Evolutionary conservation across 2,329 filamentous ascomycete species (phyloP).

Genomic region (Xylaria sp.): DNA sequence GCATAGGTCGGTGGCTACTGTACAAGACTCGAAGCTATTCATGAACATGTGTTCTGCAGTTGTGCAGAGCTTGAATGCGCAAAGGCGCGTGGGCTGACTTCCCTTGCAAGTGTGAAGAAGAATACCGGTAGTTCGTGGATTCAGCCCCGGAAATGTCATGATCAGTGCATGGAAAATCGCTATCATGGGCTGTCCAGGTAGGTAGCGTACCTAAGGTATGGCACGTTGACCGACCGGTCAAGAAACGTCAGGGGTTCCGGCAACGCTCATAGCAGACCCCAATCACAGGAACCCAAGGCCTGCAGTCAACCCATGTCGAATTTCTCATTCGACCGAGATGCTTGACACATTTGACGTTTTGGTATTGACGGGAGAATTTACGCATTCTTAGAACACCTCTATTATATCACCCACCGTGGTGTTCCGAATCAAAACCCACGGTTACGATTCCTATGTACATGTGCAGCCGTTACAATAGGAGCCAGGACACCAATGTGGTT

Average conservation of each 20-base stretch:
- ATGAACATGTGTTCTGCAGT: conserved; percentile 7
- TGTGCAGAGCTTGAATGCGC: background rate
- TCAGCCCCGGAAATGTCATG: conserved; percentile 18
- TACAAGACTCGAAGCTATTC: conserved; percentile 27
- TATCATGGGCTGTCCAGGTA: conserved; percentile 7
- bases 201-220: background rate
- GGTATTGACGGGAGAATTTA: conserved; percentile 17
- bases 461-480: background rate
- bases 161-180: conserved; percentile 9
- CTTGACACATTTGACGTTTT: conserved; percentile 36
- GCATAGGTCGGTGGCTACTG: conserved; percentile 19
- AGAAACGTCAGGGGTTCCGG: conserved; percentile 28
- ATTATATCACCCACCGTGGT: background rate
- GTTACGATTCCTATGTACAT: background rate
- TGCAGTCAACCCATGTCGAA: conserved; percentile 30
- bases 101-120: background rate
- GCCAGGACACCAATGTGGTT: background rate
- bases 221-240: conserved; percentile 39
- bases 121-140: background rate
- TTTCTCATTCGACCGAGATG: conserved; percentile 28
- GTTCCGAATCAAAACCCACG: conserved; percentile 1
- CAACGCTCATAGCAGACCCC: conserved; percentile 16
- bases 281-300: conserved; percentile 33
- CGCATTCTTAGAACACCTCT: background rate
- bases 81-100: conserved; percentile 11